These are phyloP conservation scores for Curvularia lunata DNA, from an alignment of 2,329 filamentous ascomycete species.

Conservation along the genomic window DNA sequence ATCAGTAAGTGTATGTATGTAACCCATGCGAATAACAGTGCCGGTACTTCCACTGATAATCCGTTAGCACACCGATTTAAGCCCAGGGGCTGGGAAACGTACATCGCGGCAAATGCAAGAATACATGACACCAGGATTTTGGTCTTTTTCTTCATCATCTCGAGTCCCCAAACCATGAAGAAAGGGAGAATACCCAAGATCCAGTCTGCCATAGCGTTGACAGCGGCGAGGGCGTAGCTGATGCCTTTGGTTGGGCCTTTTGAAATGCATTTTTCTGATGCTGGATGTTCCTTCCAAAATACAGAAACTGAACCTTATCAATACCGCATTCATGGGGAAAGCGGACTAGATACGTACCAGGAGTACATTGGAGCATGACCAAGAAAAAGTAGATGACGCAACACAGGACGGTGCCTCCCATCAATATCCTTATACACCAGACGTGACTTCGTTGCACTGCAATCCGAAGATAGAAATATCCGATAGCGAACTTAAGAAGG, in stretches of 20 bases:
- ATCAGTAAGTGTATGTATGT: slow-evolving; percentile 48
- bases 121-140: slow-evolving; percentile 62
- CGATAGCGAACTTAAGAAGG: slow-evolving; percentile 60
- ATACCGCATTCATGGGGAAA: not conserved
- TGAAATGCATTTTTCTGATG: slow-evolving; percentile 51
- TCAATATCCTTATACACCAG: slow-evolving; percentile 55
- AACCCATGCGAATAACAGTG: slow-evolving; percentile 56
- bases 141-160: slow-evolving; percentile 59
- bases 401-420: slow-evolving; percentile 54
- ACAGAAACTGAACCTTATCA: slow-evolving; percentile 44
- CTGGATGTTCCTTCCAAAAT: slow-evolving; percentile 57
- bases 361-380: slow-evolving; percentile 61
- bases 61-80: not conserved
- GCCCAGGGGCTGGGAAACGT: not conserved
- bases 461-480: slow-evolving; percentile 61
- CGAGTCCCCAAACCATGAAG: slow-evolving; percentile 60
- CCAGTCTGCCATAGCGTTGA: slow-evolving; percentile 45
- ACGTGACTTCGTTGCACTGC: slow-evolving; percentile 55
- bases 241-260: slow-evolving; percentile 58
- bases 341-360: slow-evolving; percentile 30
- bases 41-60: slow-evolving; percentile 58
- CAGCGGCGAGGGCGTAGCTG: slow-evolving; percentile 50
- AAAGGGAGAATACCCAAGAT: slow-evolving; percentile 47
- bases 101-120: slow-evolving; percentile 56
- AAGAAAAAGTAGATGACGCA: slow-evolving; percentile 59